phyloP scores from a whole-genome alignment of 208 protist species.

The Entamoeba invadens region DNA sequence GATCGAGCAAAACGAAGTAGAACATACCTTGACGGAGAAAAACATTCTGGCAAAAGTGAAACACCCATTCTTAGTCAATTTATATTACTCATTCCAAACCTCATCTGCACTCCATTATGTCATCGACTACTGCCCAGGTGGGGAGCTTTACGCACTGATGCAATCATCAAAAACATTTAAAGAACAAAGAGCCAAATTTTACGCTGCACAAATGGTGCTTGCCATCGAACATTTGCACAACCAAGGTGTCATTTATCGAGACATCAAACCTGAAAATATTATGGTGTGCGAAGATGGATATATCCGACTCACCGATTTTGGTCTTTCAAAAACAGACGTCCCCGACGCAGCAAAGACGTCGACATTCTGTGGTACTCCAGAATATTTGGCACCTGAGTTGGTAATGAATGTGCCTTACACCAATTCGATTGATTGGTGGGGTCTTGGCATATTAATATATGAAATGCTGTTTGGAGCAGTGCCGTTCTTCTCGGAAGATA shows the following conservation, averaged over 20 bases:
- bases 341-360: constrained; percentile 15
- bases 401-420: constrained; percentile 43
- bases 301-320: constrained; percentile 71
- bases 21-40: constrained; percentile 37
- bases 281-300: constrained; percentile 51
- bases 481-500: background rate
- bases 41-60: constrained; percentile 27
- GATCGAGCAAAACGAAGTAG: constrained; percentile 32
- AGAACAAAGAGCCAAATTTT: constrained; percentile 22
- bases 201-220: constrained; percentile 35
- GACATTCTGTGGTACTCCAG: constrained; percentile 48
- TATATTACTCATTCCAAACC: constrained; percentile 39
- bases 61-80: constrained; percentile 46
- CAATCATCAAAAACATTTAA: constrained; percentile 21
- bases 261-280: constrained; percentile 52
- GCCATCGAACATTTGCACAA: constrained; percentile 41
- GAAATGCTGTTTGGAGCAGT: constrained; percentile 51
- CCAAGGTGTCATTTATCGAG: constrained; percentile 39
- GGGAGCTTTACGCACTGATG: constrained; percentile 47
- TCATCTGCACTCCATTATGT: constrained; percentile 42
- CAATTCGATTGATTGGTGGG: constrained; percentile 69
- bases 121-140: constrained; percentile 52
- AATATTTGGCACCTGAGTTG: constrained; percentile 41
- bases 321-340: constrained; percentile 58
- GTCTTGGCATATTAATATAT: constrained; percentile 58